Percentiles rank a stretch among this genome's conserved stretches.
Conservation (phyloP, 345 rosid genomes). For the Ailanthus altissimus region DNA sequence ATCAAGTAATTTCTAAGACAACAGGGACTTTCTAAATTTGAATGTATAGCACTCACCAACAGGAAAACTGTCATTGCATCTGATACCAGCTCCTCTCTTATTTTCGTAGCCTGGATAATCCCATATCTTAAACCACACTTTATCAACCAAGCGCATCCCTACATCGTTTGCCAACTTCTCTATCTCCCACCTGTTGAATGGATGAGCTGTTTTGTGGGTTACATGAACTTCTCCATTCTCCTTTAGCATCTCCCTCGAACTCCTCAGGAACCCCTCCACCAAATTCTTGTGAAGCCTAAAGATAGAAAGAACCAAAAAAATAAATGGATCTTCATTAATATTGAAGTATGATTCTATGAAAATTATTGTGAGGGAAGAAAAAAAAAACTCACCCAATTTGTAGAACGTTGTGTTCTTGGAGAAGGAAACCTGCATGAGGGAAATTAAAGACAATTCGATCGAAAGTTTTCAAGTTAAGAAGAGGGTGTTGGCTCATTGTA, state of each 20-base stretch:
- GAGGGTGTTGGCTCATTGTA: conserved; percentile 27
- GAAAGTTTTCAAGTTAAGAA: conserved; percentile 11
- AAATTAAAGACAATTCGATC: conserved; percentile 39
- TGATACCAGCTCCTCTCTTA: conserved; percentile 34
- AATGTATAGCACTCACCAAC: conserved; percentile 44
- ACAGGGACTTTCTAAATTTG: conserved; percentile 28
- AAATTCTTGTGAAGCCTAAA: conserved; percentile 33
- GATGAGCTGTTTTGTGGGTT: conserved; percentile 16
- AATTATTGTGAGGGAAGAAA: too few relatives aligned
- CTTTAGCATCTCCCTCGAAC: conserved; percentile 40
- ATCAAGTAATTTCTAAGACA: too few relatives aligned
- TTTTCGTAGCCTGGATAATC: too few relatives aligned
- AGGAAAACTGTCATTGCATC: conserved; percentile 31
- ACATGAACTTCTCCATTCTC: conserved; percentile 53
- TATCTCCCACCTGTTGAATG: conserved; percentile 44
- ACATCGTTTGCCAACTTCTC: conserved; percentile 29
- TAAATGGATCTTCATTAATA: too few relatives aligned
- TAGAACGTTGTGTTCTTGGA: neutral
- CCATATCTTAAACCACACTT: conserved; percentile 18
- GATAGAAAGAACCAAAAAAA: too few relatives aligned
- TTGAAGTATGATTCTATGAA: too few relatives aligned
- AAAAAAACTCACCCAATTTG: conserved; percentile 27
- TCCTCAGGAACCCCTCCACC: conserved; percentile 47
- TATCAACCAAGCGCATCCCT: conserved; percentile 30
- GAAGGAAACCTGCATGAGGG: conserved; percentile 27